Evolutionary conservation across 2,329 filamentous ascomycete genomes (phyloP).

Genomic region (Cercospora sp.): DNA sequence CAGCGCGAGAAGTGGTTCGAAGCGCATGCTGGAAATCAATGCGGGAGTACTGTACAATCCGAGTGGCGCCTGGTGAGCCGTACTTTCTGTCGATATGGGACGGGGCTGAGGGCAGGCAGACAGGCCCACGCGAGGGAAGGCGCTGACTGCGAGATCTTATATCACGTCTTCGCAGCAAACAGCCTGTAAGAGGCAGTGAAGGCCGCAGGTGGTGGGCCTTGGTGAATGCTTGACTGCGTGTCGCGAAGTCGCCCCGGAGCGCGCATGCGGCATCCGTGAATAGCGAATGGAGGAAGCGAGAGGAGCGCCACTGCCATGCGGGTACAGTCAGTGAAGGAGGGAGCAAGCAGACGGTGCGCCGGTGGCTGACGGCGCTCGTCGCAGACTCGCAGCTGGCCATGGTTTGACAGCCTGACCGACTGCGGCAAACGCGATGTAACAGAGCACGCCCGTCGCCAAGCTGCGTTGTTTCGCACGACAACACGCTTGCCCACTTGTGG

Average conservation of each 20-base stretch:
- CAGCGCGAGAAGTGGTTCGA: slow-evolving; percentile 23
- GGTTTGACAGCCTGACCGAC: not conserved
- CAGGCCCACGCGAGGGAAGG: not conserved
- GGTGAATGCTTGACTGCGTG: not conserved
- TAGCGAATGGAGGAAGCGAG: not conserved
- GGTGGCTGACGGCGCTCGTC: not conserved
- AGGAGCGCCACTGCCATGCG: not conserved
- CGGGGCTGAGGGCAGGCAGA: not conserved
- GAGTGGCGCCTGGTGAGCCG: not conserved
- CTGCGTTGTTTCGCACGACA: not conserved
- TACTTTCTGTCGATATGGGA: not conserved
- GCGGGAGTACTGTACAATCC: not conserved
- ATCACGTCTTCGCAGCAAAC: not conserved
- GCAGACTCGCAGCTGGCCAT: not conserved
- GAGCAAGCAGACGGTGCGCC: not conserved
- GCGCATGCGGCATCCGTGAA: not conserved
- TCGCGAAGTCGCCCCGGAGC: not conserved
- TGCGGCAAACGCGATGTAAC: not conserved
- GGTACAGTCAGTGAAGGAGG: not conserved
- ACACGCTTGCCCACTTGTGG: not conserved
- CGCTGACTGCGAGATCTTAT: not conserved
- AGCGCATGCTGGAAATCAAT: slow-evolving; percentile 14
- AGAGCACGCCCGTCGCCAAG: not conserved
- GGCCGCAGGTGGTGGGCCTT: not conserved
- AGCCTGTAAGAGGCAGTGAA: not conserved